Evolutionary conservation across 2,329 filamentous ascomycete genomes (phyloP).

Genomic region (Colletotrichum graminicola): DNA sequence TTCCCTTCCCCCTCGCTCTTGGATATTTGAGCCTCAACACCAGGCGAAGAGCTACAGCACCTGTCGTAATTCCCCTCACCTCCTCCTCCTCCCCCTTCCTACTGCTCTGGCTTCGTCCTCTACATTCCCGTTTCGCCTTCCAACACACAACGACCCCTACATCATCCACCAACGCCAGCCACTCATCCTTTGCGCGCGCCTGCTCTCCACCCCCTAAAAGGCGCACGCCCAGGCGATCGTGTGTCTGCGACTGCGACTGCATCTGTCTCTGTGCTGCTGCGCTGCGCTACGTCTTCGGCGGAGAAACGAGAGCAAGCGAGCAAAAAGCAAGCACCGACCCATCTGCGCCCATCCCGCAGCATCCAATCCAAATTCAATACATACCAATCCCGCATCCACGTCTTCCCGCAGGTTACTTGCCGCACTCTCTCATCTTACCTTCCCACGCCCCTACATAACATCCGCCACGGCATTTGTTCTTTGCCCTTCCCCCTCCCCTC

Average conservation of each 20-base stretch:
- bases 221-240: slow-evolving; percentile 22
- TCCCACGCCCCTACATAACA: slow-evolving; percentile 38
- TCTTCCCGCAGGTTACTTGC: slow-evolving; percentile 9
- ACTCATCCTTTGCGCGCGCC: slow-evolving; percentile 2
- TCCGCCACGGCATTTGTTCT: slow-evolving; percentile 35
- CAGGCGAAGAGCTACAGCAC: slow-evolving; percentile 17
- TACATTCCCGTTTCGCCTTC: not conserved
- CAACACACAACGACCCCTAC: slow-evolving; percentile 2
- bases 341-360: slow-evolving; percentile 37
- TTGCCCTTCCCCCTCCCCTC: not conserved
- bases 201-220: not conserved
- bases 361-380: slow-evolving; percentile 34
- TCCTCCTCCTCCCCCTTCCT: not conserved
- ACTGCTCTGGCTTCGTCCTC: slow-evolving; percentile 13
- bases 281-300: slow-evolving; percentile 32
- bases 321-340: slow-evolving; percentile 32
- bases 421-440: not conserved
- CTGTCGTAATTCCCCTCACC: slow-evolving; percentile 16
- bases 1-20: slow-evolving; percentile 14
- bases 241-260: slow-evolving; percentile 33
- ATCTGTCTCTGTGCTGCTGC: slow-evolving; percentile 12
- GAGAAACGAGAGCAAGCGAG: slow-evolving; percentile 35
- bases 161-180: not conserved
- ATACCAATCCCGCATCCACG: slow-evolving; percentile 19
- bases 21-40: slow-evolving; percentile 23